A percentile compares a stretch with the other conserved stretches of the same genome.
These are phyloP conservation scores for Leavenworthia alabamica DNA, from an alignment of 345 rosid species.

Conservation along the genomic window DNA sequence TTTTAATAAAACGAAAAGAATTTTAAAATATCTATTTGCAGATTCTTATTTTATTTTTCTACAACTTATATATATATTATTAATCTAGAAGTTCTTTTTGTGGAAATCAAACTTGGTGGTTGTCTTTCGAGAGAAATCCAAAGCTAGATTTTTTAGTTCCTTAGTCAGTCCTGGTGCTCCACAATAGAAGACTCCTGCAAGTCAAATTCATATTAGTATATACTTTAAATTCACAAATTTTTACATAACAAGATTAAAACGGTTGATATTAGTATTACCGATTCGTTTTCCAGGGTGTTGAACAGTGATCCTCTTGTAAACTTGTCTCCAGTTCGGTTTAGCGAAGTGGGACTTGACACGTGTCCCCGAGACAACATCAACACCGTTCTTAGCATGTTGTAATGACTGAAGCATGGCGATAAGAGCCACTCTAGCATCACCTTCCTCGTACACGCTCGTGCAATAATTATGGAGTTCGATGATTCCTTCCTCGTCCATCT, in stretches of 20 bases:
- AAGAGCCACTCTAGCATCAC: slow-evolving; percentile 81
- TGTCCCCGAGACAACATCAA: slow-evolving; percentile 81
- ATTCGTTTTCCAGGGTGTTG: slow-evolving; percentile 53
- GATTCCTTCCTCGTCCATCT: slow-evolving; percentile 56
- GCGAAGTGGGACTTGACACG: slow-evolving; percentile 84
- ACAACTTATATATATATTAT: background rate
- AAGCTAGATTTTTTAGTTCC: slow-evolving; percentile 60
- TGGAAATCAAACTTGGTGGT: slow-evolving; percentile 88
- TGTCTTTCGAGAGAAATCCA: slow-evolving; percentile 70
- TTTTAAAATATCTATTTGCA: slow-evolving; percentile 8
- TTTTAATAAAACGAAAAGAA: slow-evolving; percentile 8
- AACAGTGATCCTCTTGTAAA: slow-evolving; percentile 59
- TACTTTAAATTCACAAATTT: background rate
- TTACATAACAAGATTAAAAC: background rate
- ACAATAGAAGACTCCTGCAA: slow-evolving; percentile 90
- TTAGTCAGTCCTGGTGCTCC: slow-evolving; percentile 66
- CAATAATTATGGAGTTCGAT: slow-evolving; percentile 86
- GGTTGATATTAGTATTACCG: slow-evolving; percentile 39
- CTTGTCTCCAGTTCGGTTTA: slow-evolving; percentile 89
- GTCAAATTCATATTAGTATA: background rate
- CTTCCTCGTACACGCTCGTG: slow-evolving; percentile 92
- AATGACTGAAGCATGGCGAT: slow-evolving; percentile 83
- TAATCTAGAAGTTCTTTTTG: slow-evolving; percentile 69
- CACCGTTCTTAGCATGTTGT: slow-evolving; percentile 80
- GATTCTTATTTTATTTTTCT: slow-evolving; percentile 8